Base-by-base conservation (phyloP, 805 yeast species). In the Nakazawaea laoshanensis region DNA sequence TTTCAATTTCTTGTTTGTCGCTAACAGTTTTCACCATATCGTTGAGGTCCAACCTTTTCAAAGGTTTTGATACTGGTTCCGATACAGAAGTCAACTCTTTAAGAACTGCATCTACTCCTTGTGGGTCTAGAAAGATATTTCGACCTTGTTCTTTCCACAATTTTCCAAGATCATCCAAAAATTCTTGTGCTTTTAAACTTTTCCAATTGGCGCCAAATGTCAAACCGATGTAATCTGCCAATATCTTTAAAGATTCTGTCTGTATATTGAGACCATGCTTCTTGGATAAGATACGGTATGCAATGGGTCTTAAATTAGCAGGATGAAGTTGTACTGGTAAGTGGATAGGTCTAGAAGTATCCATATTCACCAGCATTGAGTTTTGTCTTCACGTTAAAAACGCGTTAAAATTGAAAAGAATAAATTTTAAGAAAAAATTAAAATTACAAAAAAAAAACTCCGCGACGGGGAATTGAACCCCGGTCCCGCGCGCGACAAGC, bases 211-310 rank as follows among this genome's bases (percentile, higher is more conserved):
- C 71, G 8, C 97, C 97, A 54, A 77, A 88, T 27, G 68, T 67
- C 26, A 63, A 65, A 2, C 96, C 92, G 17, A 92, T 64, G 33
- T 74, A 69, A n/a, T 74, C 76, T 1, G 96, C 83, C 20, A 92
- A 58, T 1, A 70, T 68, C 27, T 65, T 70, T 11, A 92, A 61
- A 0, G 96, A 97, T 42, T 82, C 78, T 0, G 96, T 77, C 47
- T 89, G 86, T 42, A 92, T 71, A 52, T 87, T 87, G 19, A 92
- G 67, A 0, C 96, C 96, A 51, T 86, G 89, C 50, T 89, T 92
- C 55, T 87, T 89, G 4, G 97, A 84, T 7, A 92, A 55, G 2
- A 89, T 72, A 25, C 98, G 64, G 53, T 88, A 92, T 0, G 96
- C 96, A 30, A 89, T 59, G 1, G 98, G 98, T 28, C 98, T 70